These are phyloP conservation scores for Ichthyophonus hoferi DNA, from an alignment of 208 protist genomes.

Conservation along the genomic window DNA sequence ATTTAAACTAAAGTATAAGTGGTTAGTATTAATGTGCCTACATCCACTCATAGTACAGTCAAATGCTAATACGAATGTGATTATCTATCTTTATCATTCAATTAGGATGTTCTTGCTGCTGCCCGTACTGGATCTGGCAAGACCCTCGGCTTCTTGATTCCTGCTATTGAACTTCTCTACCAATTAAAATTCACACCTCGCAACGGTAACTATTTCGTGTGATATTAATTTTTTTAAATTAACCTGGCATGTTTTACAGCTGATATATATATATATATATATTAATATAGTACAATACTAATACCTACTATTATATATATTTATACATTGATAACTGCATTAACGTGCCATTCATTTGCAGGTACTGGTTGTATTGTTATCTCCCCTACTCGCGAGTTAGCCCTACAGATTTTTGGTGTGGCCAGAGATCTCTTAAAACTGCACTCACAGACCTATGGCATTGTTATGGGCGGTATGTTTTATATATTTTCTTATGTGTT, in stretches of 20 bases:
- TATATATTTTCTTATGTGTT: too few species aligned
- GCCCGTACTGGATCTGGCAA: conserved; percentile 77
- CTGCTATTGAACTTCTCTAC: conserved; percentile 92
- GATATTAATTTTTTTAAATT: too few species aligned
- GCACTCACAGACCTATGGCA: conserved; percentile 74
- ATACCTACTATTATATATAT: not conserved
- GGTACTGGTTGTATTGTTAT: conserved; percentile 85
- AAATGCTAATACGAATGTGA: too few species aligned
- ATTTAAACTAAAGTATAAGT: too few species aligned
- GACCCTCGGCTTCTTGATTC: conserved; percentile 97
- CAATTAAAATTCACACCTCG: conserved; percentile 83
- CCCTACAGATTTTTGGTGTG: conserved; percentile 94
- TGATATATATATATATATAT: not conserved
- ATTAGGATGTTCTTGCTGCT: conserved; percentile 50
- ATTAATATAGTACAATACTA: not conserved
- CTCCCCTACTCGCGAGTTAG: conserved; percentile 95
- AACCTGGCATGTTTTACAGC: too few species aligned
- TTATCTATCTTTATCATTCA: too few species aligned
- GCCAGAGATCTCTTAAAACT: conserved; percentile 78
- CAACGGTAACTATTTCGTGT: too few species aligned
- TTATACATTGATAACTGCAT: not conserved
- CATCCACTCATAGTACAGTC: too few species aligned
- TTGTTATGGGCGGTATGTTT: conserved; percentile 70
- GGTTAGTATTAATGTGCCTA: too few species aligned
- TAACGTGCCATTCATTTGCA: conserved; percentile 8